Conservation (phyloP, 1,139 yeast genomes). For the Chernovozyma sophiae-reginae region DNA sequence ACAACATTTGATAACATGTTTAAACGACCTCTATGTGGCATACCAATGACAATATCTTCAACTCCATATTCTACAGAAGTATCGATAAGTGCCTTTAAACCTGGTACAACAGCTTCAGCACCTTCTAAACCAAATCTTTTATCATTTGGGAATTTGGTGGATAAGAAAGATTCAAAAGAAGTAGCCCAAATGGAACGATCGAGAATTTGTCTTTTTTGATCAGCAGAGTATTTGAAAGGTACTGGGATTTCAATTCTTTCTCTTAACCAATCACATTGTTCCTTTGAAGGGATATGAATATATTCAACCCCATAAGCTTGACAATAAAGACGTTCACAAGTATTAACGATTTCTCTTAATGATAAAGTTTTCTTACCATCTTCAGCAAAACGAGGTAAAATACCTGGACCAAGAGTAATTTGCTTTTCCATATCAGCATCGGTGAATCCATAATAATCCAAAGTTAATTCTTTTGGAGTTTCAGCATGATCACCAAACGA, state of each 20-base stretch:
- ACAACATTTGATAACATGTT: conserved; percentile 97
- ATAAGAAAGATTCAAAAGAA: conserved; percentile 84
- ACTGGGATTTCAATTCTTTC: conserved; percentile 91
- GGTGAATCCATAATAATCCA: conserved; percentile 87
- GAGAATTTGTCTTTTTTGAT: conserved; percentile 92
- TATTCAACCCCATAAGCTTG: conserved; percentile 89
- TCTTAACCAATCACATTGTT: conserved; percentile 97
- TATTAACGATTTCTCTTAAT: conserved; percentile 69
- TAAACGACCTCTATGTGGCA: conserved; percentile 99
- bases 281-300: conserved; percentile 94
- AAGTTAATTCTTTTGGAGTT: conserved; percentile 80
- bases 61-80: conserved; percentile 90
- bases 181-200: conserved; percentile 98
- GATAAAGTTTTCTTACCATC: conserved; percentile 62
- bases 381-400: conserved; percentile 84
- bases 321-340: conserved; percentile 85
- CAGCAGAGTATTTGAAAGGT: conserved; percentile 79
- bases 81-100: conserved; percentile 94
- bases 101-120: conserved; percentile 94
- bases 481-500: conserved; percentile 67
- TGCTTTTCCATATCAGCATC: conserved; percentile 79
- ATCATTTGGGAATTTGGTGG: conserved; percentile 96
- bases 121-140: conserved; percentile 99
- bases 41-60: conserved; percentile 95
- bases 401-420: conserved; percentile 95